Base-by-base conservation (phyloP, 1,139 yeast species). In the Groenewaldozyma sp. region DNA sequence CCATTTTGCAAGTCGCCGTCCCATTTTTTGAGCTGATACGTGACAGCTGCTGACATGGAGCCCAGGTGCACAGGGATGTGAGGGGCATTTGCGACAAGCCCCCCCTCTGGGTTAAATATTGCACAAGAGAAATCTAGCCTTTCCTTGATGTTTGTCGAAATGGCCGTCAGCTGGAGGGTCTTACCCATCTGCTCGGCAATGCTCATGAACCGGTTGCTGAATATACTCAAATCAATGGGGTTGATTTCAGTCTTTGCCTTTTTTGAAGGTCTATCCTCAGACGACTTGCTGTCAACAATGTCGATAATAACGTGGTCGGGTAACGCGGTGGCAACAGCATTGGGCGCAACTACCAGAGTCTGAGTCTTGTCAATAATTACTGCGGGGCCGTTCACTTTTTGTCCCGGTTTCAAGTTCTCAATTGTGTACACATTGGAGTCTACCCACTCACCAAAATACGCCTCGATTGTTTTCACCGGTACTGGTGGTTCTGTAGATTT, bases 131-230 rank as follows among this genome's bases (percentile, higher is more conserved):
- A 83, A 56, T 83, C 94, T 37, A 83, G 64, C 43, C 94, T 65
- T 56, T 83, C 94, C 54, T 83, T 83, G 46, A 83, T 84, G 53
- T 83, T 83, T n/a, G 93, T 82, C 4, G 91, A 80, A 34, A 83
- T 83, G 3, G 91, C 73, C 0, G 93, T 82, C 59, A 80, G 82
- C 51, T 81, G 82, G 47, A 82, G 64, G 7, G 88, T 82, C 49
- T 77, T 71, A 11, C 94, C 94, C 94, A 83, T 83, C 55, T 82
- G 93, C 53, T 82, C 94, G 3, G 94, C 94, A 56, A 83, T 79
- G 39, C 84, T 82, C 93, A 83, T 82, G 55, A 83, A 83, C 49
- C 93, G 65, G 56, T 83, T 88, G 18, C 88, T 82, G 60, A 82
- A 83, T 1, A 83, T 84, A 1, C 91, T 79, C 34, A 83, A 60